Evolutionary conservation across 306 rosid genomes (phyloP).

Genomic region (Cotoneaster glaucophyllus): DNA sequence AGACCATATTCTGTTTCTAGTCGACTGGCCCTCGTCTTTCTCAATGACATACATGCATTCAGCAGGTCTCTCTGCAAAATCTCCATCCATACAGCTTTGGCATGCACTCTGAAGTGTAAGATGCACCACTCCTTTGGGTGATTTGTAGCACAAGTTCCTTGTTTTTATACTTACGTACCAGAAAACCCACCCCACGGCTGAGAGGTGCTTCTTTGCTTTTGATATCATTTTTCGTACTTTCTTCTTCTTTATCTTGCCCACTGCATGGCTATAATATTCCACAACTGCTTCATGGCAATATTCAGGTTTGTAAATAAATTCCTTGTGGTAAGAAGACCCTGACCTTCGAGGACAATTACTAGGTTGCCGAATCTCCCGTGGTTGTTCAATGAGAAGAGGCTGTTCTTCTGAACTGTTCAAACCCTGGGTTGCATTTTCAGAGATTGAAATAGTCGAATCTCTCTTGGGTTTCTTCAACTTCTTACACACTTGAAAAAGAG

Average conservation of each 20-base stretch:
- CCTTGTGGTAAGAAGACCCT: neutral
- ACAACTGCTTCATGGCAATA: slow-evolving; percentile 2
- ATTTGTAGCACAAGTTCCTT: slow-evolving; percentile 26
- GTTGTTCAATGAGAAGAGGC: neutral
- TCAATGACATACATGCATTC: slow-evolving; percentile 13
- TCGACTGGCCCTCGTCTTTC: slow-evolving; percentile 21
- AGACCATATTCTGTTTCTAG: slow-evolving; percentile 9
- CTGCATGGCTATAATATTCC: neutral
- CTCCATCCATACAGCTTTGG: slow-evolving; percentile 23
- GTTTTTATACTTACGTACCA: neutral
- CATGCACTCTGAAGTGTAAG: slow-evolving; percentile 39
- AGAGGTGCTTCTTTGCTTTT: slow-evolving; percentile 13
- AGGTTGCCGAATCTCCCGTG: neutral
- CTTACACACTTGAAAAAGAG: slow-evolving; percentile 4
- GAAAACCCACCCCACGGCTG: slow-evolving; percentile 15
- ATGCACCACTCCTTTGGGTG: slow-evolving; percentile 31
- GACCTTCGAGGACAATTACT: neutral
- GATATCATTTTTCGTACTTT: neutral
- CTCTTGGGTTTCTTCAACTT: neutral
- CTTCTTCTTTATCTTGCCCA: neutral
- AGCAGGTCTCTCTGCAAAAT: slow-evolving; percentile 7
- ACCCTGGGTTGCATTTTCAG: neutral
- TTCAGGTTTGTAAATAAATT: slow-evolving; percentile 6
- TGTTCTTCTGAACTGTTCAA: neutral
- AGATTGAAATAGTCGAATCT: neutral